A percentile compares a stretch with the other conserved stretches of the same genome.
These are phyloP conservation scores for Sechiopsis laciniata DNA, from an alignment of 306 rosid species.

Conservation along the genomic window DNA sequence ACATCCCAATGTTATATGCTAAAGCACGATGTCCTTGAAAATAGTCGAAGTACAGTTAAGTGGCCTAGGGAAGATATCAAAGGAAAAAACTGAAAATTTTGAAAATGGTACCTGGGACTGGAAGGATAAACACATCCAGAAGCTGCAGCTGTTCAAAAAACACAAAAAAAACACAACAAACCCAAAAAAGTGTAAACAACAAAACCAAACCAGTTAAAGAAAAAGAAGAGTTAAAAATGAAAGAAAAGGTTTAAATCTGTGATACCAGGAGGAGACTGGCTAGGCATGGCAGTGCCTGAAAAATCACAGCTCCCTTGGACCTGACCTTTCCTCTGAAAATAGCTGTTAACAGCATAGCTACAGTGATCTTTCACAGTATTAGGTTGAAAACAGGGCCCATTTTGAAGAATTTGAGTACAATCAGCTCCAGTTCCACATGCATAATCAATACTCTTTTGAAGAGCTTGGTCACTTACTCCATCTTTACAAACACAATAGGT, in stretches of 20 bases:
- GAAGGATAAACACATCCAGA: constrained; percentile 70
- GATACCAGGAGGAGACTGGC: constrained; percentile 56
- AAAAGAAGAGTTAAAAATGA: constrained; percentile 8
- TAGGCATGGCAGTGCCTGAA: constrained; percentile 44
- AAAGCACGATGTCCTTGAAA: too few relatives aligned
- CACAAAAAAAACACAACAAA: not conserved
- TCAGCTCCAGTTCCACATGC: constrained; percentile 99
- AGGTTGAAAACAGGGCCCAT: constrained; percentile 70
- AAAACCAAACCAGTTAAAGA: not conserved
- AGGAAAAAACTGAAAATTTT: not conserved
- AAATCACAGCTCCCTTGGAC: constrained; percentile 74
- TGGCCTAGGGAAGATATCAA: too few relatives aligned
- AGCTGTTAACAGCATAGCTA: constrained; percentile 82
- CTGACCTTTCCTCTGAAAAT: constrained; percentile 69
- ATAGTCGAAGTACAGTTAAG: too few relatives aligned
- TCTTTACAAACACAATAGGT: constrained; percentile 75
- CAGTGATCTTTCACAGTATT: constrained; percentile 88
- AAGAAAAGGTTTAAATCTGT: not conserved
- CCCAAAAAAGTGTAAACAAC: not conserved
- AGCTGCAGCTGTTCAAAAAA: constrained; percentile 40
- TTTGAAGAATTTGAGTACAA: constrained; percentile 50
- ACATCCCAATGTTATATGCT: too few relatives aligned
- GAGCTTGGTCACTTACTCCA: constrained; percentile 55
- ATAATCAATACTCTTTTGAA: constrained; percentile 75
- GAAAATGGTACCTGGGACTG: constrained; percentile 50